Evolutionary conservation across 371 early-diverging fungal genomes (phyloP).

Genomic region (Mortierella sp.): DNA sequence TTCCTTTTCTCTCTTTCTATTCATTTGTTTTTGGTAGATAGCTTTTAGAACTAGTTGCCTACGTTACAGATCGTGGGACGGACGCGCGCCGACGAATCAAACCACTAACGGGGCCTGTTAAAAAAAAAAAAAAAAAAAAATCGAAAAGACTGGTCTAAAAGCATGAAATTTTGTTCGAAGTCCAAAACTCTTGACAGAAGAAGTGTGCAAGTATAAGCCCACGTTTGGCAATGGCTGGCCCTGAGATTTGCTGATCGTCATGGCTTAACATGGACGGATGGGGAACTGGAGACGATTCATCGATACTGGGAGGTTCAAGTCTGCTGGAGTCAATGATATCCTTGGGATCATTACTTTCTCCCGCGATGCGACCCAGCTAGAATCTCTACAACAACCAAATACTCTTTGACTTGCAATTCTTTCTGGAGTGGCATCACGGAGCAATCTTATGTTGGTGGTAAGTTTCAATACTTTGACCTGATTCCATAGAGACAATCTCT

Average conservation of each 20-base stretch:
- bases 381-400: neutral
- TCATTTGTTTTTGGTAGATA: too few species aligned
- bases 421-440: neutral
- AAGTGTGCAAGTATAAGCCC: conserved; percentile 37
- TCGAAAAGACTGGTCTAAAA: too few species aligned
- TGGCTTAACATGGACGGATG: conserved; percentile 23
- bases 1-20: too few species aligned
- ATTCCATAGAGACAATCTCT: conserved; percentile 3
- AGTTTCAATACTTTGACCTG: conserved; percentile 5
- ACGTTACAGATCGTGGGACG: too few species aligned
- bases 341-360: neutral
- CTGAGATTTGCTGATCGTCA: conserved; percentile 49
- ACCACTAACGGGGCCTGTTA: too few species aligned
- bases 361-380: conserved; percentile 2
- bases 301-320: conserved; percentile 14
- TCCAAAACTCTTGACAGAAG: conserved; percentile 9
- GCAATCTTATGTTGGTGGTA: neutral
- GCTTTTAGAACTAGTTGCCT: too few species aligned
- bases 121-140: too few species aligned
- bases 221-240: conserved; percentile 25
- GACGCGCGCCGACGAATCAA: too few species aligned
- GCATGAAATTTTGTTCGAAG: neutral
- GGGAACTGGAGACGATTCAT: conserved; percentile 19
- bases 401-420: too few species aligned
- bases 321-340: neutral